These are phyloP conservation scores for Lentinula raphanica DNA, from an alignment of 768 basidiomycete genomes.

Conservation along the genomic window DNA sequence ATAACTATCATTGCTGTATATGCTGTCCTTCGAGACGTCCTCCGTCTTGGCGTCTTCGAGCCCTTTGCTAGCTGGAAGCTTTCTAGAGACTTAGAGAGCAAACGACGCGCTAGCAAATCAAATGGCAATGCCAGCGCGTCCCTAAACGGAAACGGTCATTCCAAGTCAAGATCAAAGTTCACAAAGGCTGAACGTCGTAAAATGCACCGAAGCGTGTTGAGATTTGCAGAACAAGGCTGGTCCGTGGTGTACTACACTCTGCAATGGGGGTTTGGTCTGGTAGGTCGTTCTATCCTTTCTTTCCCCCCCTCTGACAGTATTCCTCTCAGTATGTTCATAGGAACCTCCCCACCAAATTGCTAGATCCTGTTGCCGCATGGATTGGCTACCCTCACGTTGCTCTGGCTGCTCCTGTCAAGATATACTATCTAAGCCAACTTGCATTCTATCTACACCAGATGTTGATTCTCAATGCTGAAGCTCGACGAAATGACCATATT, in stretches of 20 bases:
- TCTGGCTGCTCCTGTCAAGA: slow-evolving; percentile 76
- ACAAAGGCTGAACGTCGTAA: slow-evolving; percentile 37
- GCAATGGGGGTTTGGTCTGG: slow-evolving; percentile 76
- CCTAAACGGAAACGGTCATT: slow-evolving; percentile 20
- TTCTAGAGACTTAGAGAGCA: slow-evolving; percentile 36
- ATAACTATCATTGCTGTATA: slow-evolving; percentile 80
- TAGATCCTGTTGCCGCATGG: slow-evolving; percentile 70
- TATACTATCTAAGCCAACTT: slow-evolving; percentile 82
- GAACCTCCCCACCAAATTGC: slow-evolving; percentile 59
- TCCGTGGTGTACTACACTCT: slow-evolving; percentile 72
- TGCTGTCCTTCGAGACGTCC: slow-evolving; percentile 78
- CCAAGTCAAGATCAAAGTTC: slow-evolving; percentile 2
- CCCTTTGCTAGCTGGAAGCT: slow-evolving; percentile 81
- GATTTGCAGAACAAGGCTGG: slow-evolving; percentile 98
- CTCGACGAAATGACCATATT: slow-evolving; percentile 82
- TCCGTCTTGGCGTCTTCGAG: slow-evolving; percentile 69
- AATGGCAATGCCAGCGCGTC: slow-evolving; percentile 26
- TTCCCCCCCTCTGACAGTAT: slow-evolving; percentile 9
- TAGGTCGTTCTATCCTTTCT: slow-evolving; percentile 41
- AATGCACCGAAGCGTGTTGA: slow-evolving; percentile 65
- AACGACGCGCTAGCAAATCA: slow-evolving; percentile 17
- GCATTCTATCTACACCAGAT: slow-evolving; percentile 92
- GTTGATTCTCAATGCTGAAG: slow-evolving; percentile 89
- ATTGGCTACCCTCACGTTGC: slow-evolving; percentile 76
- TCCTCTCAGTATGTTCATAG: slow-evolving; percentile 69